Percentiles rank a stretch among this genome's conserved stretches.
Evolutionary conservation across 2,329 filamentous ascomycete genomes (phyloP).

Genomic region (Clarireedia hainanense): DNA sequence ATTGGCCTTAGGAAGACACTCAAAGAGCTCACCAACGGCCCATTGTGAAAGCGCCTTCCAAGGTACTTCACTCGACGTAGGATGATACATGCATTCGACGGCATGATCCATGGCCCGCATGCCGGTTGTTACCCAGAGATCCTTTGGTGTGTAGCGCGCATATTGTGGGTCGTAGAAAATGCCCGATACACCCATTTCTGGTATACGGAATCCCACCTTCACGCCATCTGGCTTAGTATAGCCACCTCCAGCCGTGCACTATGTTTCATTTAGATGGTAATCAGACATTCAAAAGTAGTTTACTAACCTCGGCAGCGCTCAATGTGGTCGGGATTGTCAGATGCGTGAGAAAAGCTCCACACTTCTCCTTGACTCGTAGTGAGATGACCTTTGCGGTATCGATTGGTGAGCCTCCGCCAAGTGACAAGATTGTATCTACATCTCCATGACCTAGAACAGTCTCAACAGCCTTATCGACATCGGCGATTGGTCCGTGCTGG

Average conservation of each 20-base stretch:
- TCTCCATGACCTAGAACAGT: background rate
- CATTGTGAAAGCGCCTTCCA: background rate
- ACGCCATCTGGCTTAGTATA: conserved; percentile 5
- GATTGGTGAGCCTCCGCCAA: conserved; percentile 7
- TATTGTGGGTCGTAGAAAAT: conserved; percentile 8
- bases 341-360: conserved; percentile 2
- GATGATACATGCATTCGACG: conserved; percentile 6
- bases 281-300: background rate
- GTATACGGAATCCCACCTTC: conserved; percentile 1
- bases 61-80: conserved; percentile 1
- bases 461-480: conserved; percentile 6
- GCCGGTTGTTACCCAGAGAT: conserved; percentile 6
- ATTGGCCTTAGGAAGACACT: background rate
- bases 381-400: conserved; percentile 8
- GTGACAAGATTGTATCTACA: conserved; percentile 4
- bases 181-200: background rate
- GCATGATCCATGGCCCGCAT: conserved; percentile 7
- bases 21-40: background rate
- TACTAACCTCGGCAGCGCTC: conserved; percentile 5
- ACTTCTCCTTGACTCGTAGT: background rate
- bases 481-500: conserved; percentile 5
- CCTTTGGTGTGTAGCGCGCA: conserved; percentile 2
- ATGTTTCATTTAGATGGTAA: background rate
- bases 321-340: conserved; percentile 8
- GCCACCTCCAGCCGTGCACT: background rate